Evolutionary conservation across 2,329 filamentous ascomycete genomes (phyloP), one percentile per base, ranked within the genome.

Genomic region (Hymenoscyphus fraxineus): DNA sequence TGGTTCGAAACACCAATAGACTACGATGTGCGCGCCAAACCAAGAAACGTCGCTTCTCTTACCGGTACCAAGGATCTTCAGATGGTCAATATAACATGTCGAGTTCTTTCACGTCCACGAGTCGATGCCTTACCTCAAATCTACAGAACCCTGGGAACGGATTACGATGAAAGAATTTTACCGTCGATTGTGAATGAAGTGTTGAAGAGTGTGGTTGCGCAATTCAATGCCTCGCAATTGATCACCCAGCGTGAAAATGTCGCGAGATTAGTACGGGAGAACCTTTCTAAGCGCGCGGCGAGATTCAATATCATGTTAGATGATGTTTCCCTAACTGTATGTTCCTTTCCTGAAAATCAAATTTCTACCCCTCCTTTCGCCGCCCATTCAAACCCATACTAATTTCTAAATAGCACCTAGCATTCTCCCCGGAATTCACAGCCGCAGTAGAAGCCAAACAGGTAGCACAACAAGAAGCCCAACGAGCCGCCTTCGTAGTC

Each of bases 51-150:
- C 73, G 91, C 95, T 71, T 98, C 95, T 70, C 86, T 99, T 71
- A 99, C 95, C 66, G 95, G 95, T 73, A 99, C 95, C 76, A 99
- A 99, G 84, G 95, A 99, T 80, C 82, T 99, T 80, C 95, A 99
- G 83, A 99, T 99, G 95, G 95, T 98, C 77, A 99, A 99, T 86
- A 98, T 99, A 77, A 99, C 94, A 76, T 99, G 95, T 80, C 94
- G 95, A 91, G 95, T 99, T 65, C 91, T 99, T 61, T 97, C 94
- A 65, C 85, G 93, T 73, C 95, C 95, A 64, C 88, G 93, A 65
- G 82, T 99, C 74, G 88, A 91, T 70, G 91, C 93, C 39, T 87
- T 99, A 54, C 95, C 95, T 19, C 92, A 97, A 80, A 99, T 99
- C 75, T 99, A 98, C 85, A 86, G 95, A 70, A 99, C 95, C 0